Evolutionary conservation across 495 filamentous ascomycete species (phyloP).

Genomic region (Friedmanniomyces simplex): DNA sequence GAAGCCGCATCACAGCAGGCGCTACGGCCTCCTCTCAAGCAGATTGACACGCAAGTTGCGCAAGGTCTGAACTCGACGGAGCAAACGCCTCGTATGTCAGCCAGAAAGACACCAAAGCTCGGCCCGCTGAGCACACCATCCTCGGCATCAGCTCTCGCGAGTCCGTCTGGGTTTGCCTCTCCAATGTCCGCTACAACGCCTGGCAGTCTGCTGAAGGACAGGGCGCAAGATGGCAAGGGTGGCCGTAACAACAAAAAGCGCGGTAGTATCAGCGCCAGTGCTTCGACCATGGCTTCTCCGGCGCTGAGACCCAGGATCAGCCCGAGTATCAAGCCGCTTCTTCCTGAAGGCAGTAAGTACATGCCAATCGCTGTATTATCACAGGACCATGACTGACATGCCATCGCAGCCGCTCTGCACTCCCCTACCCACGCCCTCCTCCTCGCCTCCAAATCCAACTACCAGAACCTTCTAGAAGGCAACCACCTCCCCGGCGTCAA

Average conservation of each 20-base stretch:
- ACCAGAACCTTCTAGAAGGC: slow-evolving; percentile 93
- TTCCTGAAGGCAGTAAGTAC: slow-evolving; percentile 62
- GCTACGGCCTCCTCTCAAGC: slow-evolving; percentile 11
- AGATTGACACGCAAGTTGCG: slow-evolving; percentile 17
- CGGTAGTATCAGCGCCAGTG: slow-evolving; percentile 43
- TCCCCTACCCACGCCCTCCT: slow-evolving; percentile 72
- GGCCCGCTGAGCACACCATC: slow-evolving; percentile 23
- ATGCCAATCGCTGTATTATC: background rate
- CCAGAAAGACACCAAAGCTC: slow-evolving; percentile 31
- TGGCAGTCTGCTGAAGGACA: slow-evolving; percentile 14
- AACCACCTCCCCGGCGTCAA: slow-evolving; percentile 80
- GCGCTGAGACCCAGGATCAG: slow-evolving; percentile 87
- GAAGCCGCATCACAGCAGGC: slow-evolving; percentile 23
- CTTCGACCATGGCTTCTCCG: slow-evolving; percentile 69
- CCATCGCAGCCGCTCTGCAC: slow-evolving; percentile 35
- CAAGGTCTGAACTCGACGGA: slow-evolving; percentile 8
- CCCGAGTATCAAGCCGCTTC: slow-evolving; percentile 82
- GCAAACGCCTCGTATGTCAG: slow-evolving; percentile 26
- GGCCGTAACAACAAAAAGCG: slow-evolving; percentile 53
- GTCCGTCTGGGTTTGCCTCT: slow-evolving; percentile 4
- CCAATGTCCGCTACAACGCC: slow-evolving; percentile 14
- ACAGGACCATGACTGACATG: background rate
- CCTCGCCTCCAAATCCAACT: slow-evolving; percentile 89
- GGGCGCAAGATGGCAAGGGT: slow-evolving; percentile 24
- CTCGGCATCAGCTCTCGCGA: slow-evolving; percentile 21